Percentiles rank a stretch among this genome's conserved stretches.
phyloP scores from a whole-genome alignment of 176 grass and related monocot genomes.

The Triticum timopheevii region DNA sequence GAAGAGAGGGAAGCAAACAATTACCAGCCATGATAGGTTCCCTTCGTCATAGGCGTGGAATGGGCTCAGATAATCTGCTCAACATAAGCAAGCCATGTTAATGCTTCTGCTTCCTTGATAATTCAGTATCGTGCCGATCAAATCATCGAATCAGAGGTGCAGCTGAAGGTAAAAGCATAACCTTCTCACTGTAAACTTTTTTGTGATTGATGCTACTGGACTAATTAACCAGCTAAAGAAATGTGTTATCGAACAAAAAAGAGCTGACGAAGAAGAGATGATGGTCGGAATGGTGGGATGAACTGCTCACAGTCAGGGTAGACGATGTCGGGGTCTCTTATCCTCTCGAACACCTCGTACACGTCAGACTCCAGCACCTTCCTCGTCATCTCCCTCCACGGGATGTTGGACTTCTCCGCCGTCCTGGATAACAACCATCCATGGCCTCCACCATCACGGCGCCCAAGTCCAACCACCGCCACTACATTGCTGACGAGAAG shows the following conservation, averaged over 20 bases:
- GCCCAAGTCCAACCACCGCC: background rate
- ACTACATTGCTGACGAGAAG: background rate
- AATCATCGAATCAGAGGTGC: background rate
- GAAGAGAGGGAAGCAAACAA: background rate
- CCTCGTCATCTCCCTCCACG: constrained; percentile 79
- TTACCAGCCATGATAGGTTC: constrained; percentile 96
- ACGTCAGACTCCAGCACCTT: constrained; percentile 75
- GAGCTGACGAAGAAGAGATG: background rate
- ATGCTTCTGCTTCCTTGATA: background rate
- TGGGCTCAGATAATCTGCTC: constrained; percentile 77
- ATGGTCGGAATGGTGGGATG: background rate
- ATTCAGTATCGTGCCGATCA: background rate
- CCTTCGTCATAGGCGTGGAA: constrained; percentile 92
- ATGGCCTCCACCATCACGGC: background rate
- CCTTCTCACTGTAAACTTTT: background rate
- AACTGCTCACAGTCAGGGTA: constrained; percentile 63
- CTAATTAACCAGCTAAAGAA: no score
- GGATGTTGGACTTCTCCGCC: constrained; percentile 77
- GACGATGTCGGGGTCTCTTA: constrained; percentile 57
- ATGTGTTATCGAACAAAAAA: no score
- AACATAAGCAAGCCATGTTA: constrained; percentile 5
- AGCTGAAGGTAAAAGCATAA: background rate
- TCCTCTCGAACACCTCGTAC: constrained; percentile 62
- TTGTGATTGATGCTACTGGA: background rate
- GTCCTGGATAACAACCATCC: constrained; percentile 41